Evolutionary conservation across 176 grass and related monocot genomes (phyloP), one percentile per base, ranked within the genome.

Genomic region (Eragrostis curvula): DNA sequence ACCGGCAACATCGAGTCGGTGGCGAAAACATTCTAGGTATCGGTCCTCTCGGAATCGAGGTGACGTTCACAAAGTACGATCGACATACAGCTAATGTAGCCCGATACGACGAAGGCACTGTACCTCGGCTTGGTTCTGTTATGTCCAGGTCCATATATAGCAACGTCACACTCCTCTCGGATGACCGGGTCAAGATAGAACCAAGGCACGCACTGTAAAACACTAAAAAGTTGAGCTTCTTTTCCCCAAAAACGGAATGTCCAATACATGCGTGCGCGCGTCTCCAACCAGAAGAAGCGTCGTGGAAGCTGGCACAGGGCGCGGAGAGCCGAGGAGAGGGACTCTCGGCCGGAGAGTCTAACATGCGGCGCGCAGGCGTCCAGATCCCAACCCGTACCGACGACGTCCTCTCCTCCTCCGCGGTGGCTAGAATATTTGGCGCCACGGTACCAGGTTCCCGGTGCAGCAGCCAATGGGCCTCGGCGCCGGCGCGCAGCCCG

Each of bases 391-490:
- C 58, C n/a, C 10, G 57, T 60, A 28, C 58, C 12, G 12, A 8
- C 57, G 57, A 13, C n/a, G 57, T 13, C 57, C 23, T 60, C 57
- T 10, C 10, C 57, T 3, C 23, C 23, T n/a, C 57, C 57, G 57
- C 25, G 32, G 32, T 36, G 32, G 32, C 32, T 28, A 44, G 9
- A 59, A 15, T 30, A 71, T 81, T 6, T 23, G 8, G 3, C 9
- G 40, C 6, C 11, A 14, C 32, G 3, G 51, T 41, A 65, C 25
- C 77, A 87, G 85, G 77, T 74, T 71, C 50, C 61, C 70, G 40
- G n/a, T n/a, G n/a, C n/a, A n/a, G n/a, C n/a, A n/a, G n/a, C n/a
- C n/a, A n/a, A n/a, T n/a, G n/a, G n/a, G n/a, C n/a, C n/a, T n/a
- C n/a, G n/a, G 49, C 53, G 59, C 58, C 70, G 62, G 52, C 66